phyloP scores from a whole-genome alignment of 2,329 filamentous ascomycete genomes.

The Catunica adiposa region DNA sequence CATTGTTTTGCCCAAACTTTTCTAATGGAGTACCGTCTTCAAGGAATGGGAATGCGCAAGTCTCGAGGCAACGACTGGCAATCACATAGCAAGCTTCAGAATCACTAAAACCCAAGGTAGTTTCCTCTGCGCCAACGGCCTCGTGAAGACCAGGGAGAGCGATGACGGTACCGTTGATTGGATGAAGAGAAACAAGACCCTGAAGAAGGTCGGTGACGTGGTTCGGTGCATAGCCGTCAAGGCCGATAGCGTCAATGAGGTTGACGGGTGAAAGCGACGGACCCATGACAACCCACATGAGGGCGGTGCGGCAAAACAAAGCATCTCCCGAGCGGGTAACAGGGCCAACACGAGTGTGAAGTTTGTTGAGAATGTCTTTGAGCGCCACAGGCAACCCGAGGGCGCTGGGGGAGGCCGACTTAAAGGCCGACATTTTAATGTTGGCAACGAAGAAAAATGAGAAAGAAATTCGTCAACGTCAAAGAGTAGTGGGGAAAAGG shows the following conservation, averaged over 20 bases:
- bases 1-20: conserved; percentile 5
- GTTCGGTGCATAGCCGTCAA: conserved; percentile 4
- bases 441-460: not conserved
- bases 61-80: conserved; percentile 13
- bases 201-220: not conserved
- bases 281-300: conserved; percentile 12
- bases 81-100: conserved; percentile 13
- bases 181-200: conserved; percentile 5
- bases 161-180: not conserved
- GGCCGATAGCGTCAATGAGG: conserved; percentile 11
- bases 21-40: conserved; percentile 12
- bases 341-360: conserved; percentile 9
- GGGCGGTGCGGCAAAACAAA: conserved; percentile 11
- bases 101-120: conserved; percentile 11
- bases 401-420: not conserved
- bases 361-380: not conserved
- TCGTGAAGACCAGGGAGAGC: conserved; percentile 10
- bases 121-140: conserved; percentile 5
- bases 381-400: not conserved
- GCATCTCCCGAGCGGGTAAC: conserved; percentile 12
- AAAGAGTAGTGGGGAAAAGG: not conserved
- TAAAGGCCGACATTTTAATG: not conserved
- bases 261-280: conserved; percentile 4
- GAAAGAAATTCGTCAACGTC: not conserved
- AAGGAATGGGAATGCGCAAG: conserved; percentile 13